phyloP scores from a whole-genome alignment of 2,329 filamentous ascomycete species.

The Pseudogymnoascus sp. region DNA sequence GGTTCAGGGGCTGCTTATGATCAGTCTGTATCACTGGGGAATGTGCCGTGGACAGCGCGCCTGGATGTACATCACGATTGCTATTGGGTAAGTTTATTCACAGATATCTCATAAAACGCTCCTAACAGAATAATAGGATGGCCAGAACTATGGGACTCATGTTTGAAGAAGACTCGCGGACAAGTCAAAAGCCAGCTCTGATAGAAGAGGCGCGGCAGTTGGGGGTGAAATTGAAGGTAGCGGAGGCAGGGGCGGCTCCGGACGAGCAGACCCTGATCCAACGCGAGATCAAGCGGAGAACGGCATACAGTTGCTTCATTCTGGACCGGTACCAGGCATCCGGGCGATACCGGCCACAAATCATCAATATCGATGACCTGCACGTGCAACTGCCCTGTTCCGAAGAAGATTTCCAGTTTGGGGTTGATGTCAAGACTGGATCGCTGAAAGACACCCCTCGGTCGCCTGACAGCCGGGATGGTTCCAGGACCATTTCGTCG shows the following conservation, averaged over 20 bases:
- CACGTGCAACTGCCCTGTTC: slow-evolving; percentile 62
- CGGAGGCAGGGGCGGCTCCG: slow-evolving; percentile 16
- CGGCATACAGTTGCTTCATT: slow-evolving; percentile 69
- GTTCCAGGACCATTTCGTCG: slow-evolving; percentile 28
- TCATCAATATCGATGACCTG: slow-evolving; percentile 52
- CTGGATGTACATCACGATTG: slow-evolving; percentile 60
- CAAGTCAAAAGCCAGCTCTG: slow-evolving; percentile 21
- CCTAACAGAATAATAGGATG: slow-evolving; percentile 38
- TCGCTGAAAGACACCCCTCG: slow-evolving; percentile 33
- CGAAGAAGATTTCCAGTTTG: slow-evolving; percentile 57
- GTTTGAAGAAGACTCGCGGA: slow-evolving; percentile 43
- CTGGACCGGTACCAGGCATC: slow-evolving; percentile 63
- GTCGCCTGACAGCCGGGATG: not conserved
- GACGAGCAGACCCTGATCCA: slow-evolving; percentile 39
- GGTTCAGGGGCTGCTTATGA: slow-evolving; percentile 62
- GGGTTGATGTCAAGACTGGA: slow-evolving; percentile 48
- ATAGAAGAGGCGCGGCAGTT: not conserved
- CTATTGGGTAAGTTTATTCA: slow-evolving; percentile 29
- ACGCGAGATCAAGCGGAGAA: slow-evolving; percentile 59
- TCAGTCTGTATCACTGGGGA: slow-evolving; percentile 66
- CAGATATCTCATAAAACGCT: not conserved
- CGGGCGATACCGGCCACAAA: slow-evolving; percentile 53
- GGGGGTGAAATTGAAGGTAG: not conserved
- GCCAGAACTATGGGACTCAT: slow-evolving; percentile 55
- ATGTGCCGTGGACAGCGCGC: slow-evolving; percentile 54